A percentile compares a stretch with the other conserved stretches of the same genome.
Evolutionary conservation across 1,139 yeast species (phyloP).

Genomic region (Taphrina wiesneri): DNA sequence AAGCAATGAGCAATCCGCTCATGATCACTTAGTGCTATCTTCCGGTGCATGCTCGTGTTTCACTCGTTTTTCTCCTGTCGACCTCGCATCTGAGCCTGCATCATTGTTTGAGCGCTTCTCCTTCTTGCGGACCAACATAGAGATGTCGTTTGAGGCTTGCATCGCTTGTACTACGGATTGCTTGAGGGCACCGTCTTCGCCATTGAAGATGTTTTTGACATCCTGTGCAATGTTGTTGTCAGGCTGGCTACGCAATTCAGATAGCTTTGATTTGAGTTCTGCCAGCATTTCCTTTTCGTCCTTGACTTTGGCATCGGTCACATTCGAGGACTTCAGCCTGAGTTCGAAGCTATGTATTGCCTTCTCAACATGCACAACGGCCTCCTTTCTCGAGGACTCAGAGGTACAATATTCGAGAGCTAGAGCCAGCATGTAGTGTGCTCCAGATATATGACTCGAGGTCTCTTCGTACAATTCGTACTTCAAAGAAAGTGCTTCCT

Average conservation of each 20-base stretch:
- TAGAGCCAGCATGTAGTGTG: slow-evolving; percentile 76
- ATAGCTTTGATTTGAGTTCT: slow-evolving; percentile 33
- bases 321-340: slow-evolving; percentile 52
- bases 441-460: slow-evolving; percentile 66
- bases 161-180: slow-evolving; percentile 47
- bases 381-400: slow-evolving; percentile 53
- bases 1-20: too few species aligned
- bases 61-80: background rate
- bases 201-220: slow-evolving; percentile 39
- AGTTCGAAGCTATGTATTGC: slow-evolving; percentile 64
- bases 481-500: slow-evolving; percentile 59
- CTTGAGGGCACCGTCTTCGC: slow-evolving; percentile 42
- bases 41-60: background rate
- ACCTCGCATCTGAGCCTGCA: background rate
- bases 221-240: slow-evolving; percentile 36
- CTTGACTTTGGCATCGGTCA: slow-evolving; percentile 58
- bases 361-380: slow-evolving; percentile 59
- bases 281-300: slow-evolving; percentile 43
- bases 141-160: slow-evolving; percentile 41
- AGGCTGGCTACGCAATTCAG: slow-evolving; percentile 24
- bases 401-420: slow-evolving; percentile 72
- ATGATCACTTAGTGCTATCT: background rate
- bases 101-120: slow-evolving; percentile 4
- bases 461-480: slow-evolving; percentile 53
- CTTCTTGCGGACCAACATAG: slow-evolving; percentile 38